Percentiles rank a stretch among this genome's conserved stretches.
Conservation (phyloP, 2,329 filamentous ascomycete genomes). For the Apiospora phragmitis region DNA sequence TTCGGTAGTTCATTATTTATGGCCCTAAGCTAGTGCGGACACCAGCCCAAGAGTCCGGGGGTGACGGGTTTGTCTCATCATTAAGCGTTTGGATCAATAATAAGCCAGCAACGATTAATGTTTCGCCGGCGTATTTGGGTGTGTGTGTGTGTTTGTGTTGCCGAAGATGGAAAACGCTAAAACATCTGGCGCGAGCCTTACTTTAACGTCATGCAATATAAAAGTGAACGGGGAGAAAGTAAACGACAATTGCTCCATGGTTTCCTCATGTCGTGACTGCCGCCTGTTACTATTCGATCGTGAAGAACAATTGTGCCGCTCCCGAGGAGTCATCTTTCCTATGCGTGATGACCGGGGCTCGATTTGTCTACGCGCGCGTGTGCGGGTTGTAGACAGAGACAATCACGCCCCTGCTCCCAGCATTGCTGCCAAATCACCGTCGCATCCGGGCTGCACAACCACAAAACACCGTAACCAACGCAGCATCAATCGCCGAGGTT, state of each 20-base stretch:
- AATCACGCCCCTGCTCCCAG: neutral
- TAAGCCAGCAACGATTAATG: neutral
- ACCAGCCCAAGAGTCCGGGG: neutral
- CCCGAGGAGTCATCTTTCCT: neutral
- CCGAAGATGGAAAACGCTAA: constrained; percentile 2
- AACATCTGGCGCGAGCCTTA: neutral
- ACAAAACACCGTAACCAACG: neutral
- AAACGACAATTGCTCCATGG: neutral
- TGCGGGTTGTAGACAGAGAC: neutral
- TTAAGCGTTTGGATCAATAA: too few species aligned
- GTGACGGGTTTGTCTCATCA: neutral
- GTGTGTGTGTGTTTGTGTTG: neutral
- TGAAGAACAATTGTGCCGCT: neutral
- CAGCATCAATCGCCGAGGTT: neutral
- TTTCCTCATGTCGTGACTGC: neutral
- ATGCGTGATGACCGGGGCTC: neutral
- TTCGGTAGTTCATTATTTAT: constrained; percentile 3
- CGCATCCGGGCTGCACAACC: neutral
- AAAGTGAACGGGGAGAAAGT: neutral
- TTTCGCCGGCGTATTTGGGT: neutral
- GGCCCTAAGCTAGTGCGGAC: neutral
- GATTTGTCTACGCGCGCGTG: neutral
- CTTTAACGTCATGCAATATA: neutral
- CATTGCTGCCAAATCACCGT: neutral
- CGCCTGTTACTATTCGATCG: neutral